Percentiles rank a stretch among this genome's conserved stretches.
These are phyloP conservation scores for Ceratobasidium sp. DNA, from an alignment of 1,284 basidiomycete species.

Conservation along the genomic window DNA sequence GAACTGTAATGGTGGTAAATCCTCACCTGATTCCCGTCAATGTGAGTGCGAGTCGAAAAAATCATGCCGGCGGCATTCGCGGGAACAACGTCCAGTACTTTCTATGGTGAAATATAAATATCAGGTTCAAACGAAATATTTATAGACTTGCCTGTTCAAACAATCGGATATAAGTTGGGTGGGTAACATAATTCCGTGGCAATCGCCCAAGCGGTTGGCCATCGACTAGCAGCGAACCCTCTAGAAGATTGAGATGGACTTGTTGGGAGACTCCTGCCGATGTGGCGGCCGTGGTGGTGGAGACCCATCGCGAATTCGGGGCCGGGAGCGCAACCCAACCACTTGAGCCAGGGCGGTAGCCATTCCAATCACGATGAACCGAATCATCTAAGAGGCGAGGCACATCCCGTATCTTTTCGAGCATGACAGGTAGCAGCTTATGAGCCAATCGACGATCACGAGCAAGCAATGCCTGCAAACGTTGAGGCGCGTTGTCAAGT, in stretches of 20 bases:
- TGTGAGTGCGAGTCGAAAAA: conserved; percentile 53
- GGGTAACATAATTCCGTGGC: conserved; percentile 36
- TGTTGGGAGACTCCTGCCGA: conserved; percentile 7
- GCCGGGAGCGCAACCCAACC: conserved; percentile 2
- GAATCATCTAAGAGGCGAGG: neutral
- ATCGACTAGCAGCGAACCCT: conserved; percentile 45
- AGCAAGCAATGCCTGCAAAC: neutral
- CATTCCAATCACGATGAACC: neutral
- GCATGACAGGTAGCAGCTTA: neutral
- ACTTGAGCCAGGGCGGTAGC: neutral
- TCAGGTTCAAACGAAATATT: neutral
- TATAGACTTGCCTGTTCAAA: conserved; percentile 42
- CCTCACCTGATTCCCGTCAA: conserved; percentile 50
- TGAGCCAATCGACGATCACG: conserved; percentile 41
- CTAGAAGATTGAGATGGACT: conserved; percentile 44
- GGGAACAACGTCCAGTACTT: conserved; percentile 57
- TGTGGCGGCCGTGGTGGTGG: neutral
- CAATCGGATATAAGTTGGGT: conserved; percentile 44
- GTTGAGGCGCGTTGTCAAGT: neutral
- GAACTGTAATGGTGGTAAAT: neutral
- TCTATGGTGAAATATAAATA: conserved; percentile 50
- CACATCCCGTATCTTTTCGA: neutral
- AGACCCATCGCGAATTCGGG: conserved; percentile 39
- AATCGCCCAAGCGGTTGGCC: conserved; percentile 46
- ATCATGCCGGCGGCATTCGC: conserved; percentile 55